phyloP scores from a whole-genome alignment of 2,329 filamentous ascomycete genomes.

The Anisogramma anomala region DNA sequence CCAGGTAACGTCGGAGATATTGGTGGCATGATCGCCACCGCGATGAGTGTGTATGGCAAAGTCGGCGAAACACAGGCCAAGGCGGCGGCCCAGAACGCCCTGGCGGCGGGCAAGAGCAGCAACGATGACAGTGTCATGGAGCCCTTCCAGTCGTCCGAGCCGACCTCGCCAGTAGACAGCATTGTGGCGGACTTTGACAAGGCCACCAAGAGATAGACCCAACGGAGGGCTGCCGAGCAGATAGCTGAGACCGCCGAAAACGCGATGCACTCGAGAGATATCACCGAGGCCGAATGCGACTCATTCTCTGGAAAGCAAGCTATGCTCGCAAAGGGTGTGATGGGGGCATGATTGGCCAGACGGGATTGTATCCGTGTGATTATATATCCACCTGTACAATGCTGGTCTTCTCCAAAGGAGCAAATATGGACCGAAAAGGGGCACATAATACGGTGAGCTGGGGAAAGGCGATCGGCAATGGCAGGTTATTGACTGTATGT shows the following conservation, averaged over 20 bases:
- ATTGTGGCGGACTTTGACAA: conserved; percentile 22
- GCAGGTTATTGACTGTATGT: not conserved
- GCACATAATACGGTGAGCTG: not conserved
- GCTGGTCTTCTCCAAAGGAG: no score
- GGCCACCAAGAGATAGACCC: conserved; percentile 13
- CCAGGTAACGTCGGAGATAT: conserved; percentile 96
- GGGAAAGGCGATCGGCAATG: not conserved
- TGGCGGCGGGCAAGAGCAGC: conserved; percentile 24
- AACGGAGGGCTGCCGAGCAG: not conserved
- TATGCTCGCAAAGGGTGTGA: not conserved
- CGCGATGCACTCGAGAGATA: not conserved
- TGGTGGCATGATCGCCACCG: conserved; percentile 90
- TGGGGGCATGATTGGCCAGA: not conserved
- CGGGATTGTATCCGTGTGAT: no score
- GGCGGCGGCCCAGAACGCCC: conserved; percentile 44
- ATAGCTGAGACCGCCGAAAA: not conserved
- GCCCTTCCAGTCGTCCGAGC: conserved; percentile 12
- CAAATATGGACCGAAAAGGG: not conserved
- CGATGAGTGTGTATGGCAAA: conserved; percentile 90
- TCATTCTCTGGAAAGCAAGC: not conserved
- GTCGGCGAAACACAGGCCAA: conserved; percentile 71
- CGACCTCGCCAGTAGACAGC: conserved; percentile 15
- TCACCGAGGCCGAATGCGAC: not conserved
- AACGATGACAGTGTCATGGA: conserved; percentile 15
- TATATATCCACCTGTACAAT: no score